Percentiles rank a stretch among this genome's conserved stretches.
These are phyloP conservation scores for Saprolegnia parasitica DNA, from an alignment of 352 stramenopile genomes.

Conservation along the genomic window DNA sequence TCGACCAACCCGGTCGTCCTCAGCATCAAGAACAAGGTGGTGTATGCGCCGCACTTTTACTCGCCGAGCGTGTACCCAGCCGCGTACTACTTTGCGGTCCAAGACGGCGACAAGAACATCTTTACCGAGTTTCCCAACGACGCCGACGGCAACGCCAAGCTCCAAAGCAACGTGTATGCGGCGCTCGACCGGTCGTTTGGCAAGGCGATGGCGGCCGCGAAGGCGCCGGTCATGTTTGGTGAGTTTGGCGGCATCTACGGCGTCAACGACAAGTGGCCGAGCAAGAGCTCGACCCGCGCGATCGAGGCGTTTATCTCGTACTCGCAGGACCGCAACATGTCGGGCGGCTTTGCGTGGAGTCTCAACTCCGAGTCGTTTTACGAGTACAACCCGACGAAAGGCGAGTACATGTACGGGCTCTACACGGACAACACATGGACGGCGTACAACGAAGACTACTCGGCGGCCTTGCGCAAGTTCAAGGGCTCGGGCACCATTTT, in stretches of 20 bases:
- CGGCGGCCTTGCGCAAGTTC: constrained; percentile 48
- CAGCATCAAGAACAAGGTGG: constrained; percentile 56
- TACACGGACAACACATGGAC: constrained; percentile 62
- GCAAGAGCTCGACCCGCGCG: constrained; percentile 62
- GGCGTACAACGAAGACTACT: constrained; percentile 68
- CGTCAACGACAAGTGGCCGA: constrained; percentile 40
- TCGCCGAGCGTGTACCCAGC: constrained; percentile 69
- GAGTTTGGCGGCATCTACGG: constrained; percentile 83
- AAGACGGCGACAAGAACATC: constrained; percentile 43
- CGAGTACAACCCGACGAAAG: constrained; percentile 56
- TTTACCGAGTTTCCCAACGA: constrained; percentile 66
- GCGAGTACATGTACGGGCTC: constrained; percentile 63
- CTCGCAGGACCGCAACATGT: constrained; percentile 58
- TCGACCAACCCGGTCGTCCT: constrained; percentile 64
- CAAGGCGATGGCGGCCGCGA: constrained; percentile 41
- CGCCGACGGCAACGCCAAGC: constrained; percentile 46
- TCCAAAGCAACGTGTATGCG: constrained; percentile 49
- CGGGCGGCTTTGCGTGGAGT: constrained; percentile 71
- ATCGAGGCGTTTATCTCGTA: constrained; percentile 75
- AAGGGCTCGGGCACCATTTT: constrained; percentile 71
- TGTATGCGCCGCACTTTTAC: constrained; percentile 81
- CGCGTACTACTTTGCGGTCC: constrained; percentile 68
- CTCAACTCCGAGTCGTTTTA: constrained; percentile 74
- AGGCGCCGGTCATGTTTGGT: constrained; percentile 64
- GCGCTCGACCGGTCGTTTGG: constrained; percentile 70